These are phyloP conservation scores for Fusarium incarnatum DNA, from an alignment of 2,329 filamentous ascomycete genomes.

Conservation along the genomic window DNA sequence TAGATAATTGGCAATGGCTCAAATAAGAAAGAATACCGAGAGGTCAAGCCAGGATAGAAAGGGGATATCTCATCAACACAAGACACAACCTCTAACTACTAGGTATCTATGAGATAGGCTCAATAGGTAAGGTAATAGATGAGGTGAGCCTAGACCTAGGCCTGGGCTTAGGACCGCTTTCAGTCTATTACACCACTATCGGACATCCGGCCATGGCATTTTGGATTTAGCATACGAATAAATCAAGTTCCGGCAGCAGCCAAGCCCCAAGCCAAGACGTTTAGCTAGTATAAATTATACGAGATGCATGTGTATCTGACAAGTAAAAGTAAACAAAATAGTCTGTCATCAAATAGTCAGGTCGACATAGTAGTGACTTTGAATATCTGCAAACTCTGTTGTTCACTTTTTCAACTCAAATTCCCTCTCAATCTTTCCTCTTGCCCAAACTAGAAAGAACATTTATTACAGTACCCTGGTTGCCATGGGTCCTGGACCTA, in stretches of 20 bases:
- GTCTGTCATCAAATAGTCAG: too few species aligned
- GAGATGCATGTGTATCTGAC: not conserved
- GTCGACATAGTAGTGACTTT: not conserved
- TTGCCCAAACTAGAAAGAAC: slow-evolving; percentile 25
- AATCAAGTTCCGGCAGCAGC: slow-evolving; percentile 22
- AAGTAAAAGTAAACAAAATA: not conserved
- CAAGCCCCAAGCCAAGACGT: slow-evolving; percentile 27
- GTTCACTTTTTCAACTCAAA: slow-evolving; percentile 1
- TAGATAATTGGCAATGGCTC: slow-evolving; percentile 31
- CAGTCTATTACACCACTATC: slow-evolving; percentile 37
- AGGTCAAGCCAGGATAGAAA: slow-evolving; percentile 21
- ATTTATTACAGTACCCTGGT: slow-evolving; percentile 30
- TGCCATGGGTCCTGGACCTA: slow-evolving; percentile 25
- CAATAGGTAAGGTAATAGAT: not conserved
- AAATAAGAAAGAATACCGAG: slow-evolving; percentile 38
- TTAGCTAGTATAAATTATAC: slow-evolving; percentile 3
- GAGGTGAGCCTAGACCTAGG: slow-evolving; percentile 9
- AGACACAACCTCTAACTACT: slow-evolving; percentile 13
- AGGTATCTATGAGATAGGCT: not conserved
- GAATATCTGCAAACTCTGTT: not conserved
- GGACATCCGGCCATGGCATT: slow-evolving; percentile 24
- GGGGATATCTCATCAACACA: slow-evolving; percentile 23
- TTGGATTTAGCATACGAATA: slow-evolving; percentile 29
- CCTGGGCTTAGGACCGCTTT: slow-evolving; percentile 11
- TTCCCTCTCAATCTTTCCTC: slow-evolving; percentile 8